Evolutionary conservation across 441 rosid genomes (phyloP), one percentile per base, ranked within the genome.

Genomic region (Pelargonium fulgidum): DNA sequence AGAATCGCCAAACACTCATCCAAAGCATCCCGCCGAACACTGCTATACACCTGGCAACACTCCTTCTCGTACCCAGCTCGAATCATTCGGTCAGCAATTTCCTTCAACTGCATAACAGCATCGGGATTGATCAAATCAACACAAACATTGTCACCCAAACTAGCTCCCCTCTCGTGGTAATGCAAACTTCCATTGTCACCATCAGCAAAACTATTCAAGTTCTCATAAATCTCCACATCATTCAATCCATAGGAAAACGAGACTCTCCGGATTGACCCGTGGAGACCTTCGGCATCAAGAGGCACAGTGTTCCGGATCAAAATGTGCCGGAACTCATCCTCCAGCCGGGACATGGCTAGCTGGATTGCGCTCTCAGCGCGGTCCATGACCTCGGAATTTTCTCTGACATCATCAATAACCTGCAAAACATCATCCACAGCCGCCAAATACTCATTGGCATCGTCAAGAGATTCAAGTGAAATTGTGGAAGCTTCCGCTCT

Each of bases 341-440:
- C 98, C 33, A 94, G 78, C 68, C 88, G 86, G 69, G 97, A 79
- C 99, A 94, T 94, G 45, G 96, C 98, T 62, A 89, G 64, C 86
- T 95, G 99, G 66, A 95, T 80, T 52, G 88, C 90, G 29, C 84
- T 81, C 76, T 94, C 94, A 1, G 97, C 92, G n/a, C 99, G 88
- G 80, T 89, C 97, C 62, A 85, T 70, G 58, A 83, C 62, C 42
- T 85, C 89, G 58, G 76, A 78, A 10, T 78, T 86, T 42, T 76
- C 70, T 74, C 77, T 74, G 4, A 86, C 39, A 45, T 83, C 85
- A 17, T 78, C 87, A 56, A 85, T 71, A 64, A 90, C 69, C 44
- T 84, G 83, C 11, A 90, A 83, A 67, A 92, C 79, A 59, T 87
- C 98, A 69, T 90, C 98, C 1, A 95, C 81, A 17, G 97, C 96